Evolutionary conservation across 176 grass and related monocot species (phyloP).

Genomic region (Paspalum notatum): DNA sequence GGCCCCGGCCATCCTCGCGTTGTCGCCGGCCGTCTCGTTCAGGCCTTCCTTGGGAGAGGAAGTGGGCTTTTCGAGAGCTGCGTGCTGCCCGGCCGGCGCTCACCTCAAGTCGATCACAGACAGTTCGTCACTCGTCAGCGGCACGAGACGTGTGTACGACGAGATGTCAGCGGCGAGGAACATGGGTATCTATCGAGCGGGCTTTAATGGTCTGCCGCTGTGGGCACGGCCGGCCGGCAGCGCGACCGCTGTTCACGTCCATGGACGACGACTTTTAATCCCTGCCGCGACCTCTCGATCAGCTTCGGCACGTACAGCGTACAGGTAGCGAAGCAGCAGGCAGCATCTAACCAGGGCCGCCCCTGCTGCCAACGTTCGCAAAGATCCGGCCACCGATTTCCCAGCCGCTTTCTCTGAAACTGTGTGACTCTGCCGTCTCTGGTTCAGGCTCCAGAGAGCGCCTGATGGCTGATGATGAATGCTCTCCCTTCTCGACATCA

Average conservation of each 20-base stretch:
- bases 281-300: not conserved
- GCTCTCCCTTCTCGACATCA: too few species aligned
- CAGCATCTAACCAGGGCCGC: not conserved
- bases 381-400: not conserved
- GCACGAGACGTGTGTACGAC: too few species aligned
- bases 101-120: too few species aligned
- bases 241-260: not conserved
- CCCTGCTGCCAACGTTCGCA: not conserved
- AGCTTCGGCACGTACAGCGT: not conserved
- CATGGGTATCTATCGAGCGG: too few species aligned
- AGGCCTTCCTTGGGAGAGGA: not conserved
- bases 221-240: not conserved
- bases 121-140: not conserved
- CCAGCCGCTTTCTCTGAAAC: not conserved
- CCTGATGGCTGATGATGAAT: not conserved
- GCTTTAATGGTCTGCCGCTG: not conserved
- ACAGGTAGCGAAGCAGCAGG: not conserved
- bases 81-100: not conserved
- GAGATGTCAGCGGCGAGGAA: too few species aligned
- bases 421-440: not conserved
- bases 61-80: not conserved
- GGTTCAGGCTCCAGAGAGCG: not conserved
- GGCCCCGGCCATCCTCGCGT: not conserved
- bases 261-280: not conserved
- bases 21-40: not conserved